These are phyloP conservation scores for Aspergillus sp. DNA, from an alignment of 2,329 filamentous ascomycete genomes.

Conservation along the genomic window DNA sequence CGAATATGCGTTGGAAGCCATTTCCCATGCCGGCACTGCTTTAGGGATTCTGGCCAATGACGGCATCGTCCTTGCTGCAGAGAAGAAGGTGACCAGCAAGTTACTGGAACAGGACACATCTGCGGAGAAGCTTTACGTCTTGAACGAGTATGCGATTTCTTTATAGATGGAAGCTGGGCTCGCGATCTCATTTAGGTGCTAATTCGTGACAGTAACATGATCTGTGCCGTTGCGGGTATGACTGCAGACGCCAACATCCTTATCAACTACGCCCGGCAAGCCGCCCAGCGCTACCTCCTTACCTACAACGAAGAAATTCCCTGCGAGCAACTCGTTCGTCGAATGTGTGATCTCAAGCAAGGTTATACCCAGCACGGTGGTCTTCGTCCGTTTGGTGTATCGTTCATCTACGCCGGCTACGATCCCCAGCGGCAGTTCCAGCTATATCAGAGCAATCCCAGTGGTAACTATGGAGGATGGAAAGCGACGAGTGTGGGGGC, in stretches of 20 bases:
- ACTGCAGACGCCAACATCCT: constrained; percentile 99
- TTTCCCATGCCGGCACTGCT: constrained; percentile 94
- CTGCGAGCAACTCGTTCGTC: constrained; percentile 94
- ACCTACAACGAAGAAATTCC: constrained; percentile 99
- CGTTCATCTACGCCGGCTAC: constrained; percentile 98
- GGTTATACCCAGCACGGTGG: constrained; percentile 98
- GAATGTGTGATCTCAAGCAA: constrained; percentile 96
- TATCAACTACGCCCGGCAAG: constrained; percentile 98
- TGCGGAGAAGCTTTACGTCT: constrained; percentile 98
- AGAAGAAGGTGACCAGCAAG: constrained; percentile 99
- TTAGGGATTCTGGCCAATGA: constrained; percentile 95
- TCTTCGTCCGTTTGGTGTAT: constrained; percentile 94
- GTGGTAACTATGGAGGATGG: constrained; percentile 98
- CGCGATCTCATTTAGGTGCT: constrained; percentile 5
- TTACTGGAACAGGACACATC: constrained; percentile 98
- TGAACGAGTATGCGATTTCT: constrained; percentile 71
- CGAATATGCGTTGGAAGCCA: constrained; percentile 97
- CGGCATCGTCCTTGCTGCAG: constrained; percentile 94
- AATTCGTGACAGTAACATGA: constrained; percentile 74
- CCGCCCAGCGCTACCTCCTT: constrained; percentile 91
- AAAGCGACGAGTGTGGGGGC: constrained; percentile 97
- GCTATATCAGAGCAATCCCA: constrained; percentile 97
- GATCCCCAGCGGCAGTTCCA: constrained; percentile 95
- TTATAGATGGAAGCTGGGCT: background rate
- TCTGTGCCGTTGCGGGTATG: constrained; percentile 98